Evolutionary conservation across 352 stramenopile species (phyloP), one percentile per base, ranked within the genome.

Genomic region (Globisporangium sylvaticum): DNA sequence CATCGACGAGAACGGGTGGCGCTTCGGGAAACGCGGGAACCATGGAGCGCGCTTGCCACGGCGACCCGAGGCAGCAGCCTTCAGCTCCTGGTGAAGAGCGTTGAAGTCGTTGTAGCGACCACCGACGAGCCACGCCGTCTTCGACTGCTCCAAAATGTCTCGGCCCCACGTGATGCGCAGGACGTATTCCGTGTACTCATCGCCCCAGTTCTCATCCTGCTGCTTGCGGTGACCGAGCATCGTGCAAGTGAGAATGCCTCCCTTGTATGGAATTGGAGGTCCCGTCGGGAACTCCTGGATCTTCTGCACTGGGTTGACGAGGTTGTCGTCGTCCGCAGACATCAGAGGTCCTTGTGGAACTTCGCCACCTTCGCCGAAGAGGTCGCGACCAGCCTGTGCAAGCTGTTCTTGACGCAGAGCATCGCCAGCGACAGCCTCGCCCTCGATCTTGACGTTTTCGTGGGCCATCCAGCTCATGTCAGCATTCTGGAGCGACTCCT

Each of bases 91-190:
- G 78, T 96, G 88, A 22, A 96, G 81, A 24, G 87, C 85, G 62
- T 96, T 96, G 69, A 96, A 96, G 77, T 96, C 88, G 68, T 96
- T 96, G 85, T 96, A 96, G 34, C 88, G 87, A 62, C 88, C 82
- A 25, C 88, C 88, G 1, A 95, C 85, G 62, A 96, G 87, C 88
- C 88, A 96, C 44, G 88, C 88, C 12, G 88, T 96, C 79, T 94
- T 91, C 24, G 83, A 93, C 72, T 96, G 87, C 68, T 96, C 85
- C 24, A 96, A 66, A 64, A 96, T 95, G 68, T 96, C 88, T 65
- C 88, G 87, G 25, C 88, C 87, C 88, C 88, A 96, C 0, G 88
- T 96, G 61, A 92, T 81, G 72, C 88, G 88, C 63, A 96, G 62
- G 34, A 96, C 88, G 61, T 96, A 96, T 73, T 96, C 88, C 3